phyloP scores from a whole-genome alignment of 2,329 filamentous ascomycete species.

The Trichoderma polysporum region DNA sequence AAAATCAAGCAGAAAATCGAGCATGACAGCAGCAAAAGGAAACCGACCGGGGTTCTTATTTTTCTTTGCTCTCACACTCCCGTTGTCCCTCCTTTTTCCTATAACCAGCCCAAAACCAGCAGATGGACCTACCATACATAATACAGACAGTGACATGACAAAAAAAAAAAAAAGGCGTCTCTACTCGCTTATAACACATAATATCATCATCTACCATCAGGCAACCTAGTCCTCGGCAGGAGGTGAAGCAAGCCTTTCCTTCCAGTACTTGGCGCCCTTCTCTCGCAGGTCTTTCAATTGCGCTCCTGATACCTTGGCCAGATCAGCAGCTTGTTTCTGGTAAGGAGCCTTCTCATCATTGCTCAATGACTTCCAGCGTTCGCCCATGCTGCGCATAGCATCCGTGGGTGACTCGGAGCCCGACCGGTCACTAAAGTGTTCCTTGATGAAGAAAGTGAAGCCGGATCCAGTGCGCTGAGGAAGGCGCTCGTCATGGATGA shows the following conservation, averaged over 20 bases:
- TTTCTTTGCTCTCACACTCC: neutral
- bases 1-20: neutral
- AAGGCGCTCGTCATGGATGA: constrained; percentile 48
- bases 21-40: neutral
- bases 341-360: constrained; percentile 44
- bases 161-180: neutral
- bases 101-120: neutral
- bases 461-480: constrained; percentile 41
- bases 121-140: neutral
- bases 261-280: constrained; percentile 27
- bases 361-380: constrained; percentile 46
- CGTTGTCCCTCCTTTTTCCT: neutral
- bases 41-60: neutral
- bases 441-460: constrained; percentile 41
- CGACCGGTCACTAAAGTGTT: constrained; percentile 36
- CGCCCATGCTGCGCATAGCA: constrained; percentile 27
- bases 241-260: constrained; percentile 18
- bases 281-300: constrained; percentile 32
- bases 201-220: neutral
- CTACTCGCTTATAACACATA: neutral
- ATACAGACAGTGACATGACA: neutral
- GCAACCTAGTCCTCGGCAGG: neutral
- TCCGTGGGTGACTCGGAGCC: constrained; percentile 26
- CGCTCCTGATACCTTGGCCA: constrained; percentile 20
- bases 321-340: constrained; percentile 31